These are phyloP conservation scores for Boletus sp. DNA, from an alignment of 768 basidiomycete species.

Conservation along the genomic window DNA sequence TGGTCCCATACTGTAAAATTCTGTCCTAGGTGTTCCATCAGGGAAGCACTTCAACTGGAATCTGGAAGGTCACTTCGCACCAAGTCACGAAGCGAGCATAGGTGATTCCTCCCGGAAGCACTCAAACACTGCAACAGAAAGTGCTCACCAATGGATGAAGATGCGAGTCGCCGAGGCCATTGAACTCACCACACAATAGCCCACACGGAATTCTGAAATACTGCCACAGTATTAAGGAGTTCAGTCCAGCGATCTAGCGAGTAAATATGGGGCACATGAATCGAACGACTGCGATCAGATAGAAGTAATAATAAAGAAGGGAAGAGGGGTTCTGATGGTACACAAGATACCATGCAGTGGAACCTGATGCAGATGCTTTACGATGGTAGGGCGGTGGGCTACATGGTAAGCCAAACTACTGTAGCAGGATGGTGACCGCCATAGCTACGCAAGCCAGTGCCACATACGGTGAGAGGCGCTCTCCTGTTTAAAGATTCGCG, in stretches of 20 bases:
- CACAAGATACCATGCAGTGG: background rate
- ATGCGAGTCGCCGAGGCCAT: background rate
- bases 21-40: background rate
- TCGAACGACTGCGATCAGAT: background rate
- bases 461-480: conserved; percentile 94
- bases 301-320: background rate
- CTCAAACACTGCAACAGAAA: too few species aligned
- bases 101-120: background rate
- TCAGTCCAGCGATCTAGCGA: background rate
- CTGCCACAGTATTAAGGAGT: background rate
- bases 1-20: background rate
- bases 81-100: background rate
- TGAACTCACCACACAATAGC: too few species aligned
- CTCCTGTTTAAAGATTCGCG: conserved; percentile 51
- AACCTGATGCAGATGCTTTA: background rate
- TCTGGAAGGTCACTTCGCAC: background rate
- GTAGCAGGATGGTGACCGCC: conserved; percentile 70
- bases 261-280: background rate
- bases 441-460: conserved; percentile 89
- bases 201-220: background rate
- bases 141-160: background rate
- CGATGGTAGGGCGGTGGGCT: background rate
- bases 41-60: background rate
- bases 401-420: conserved; percentile 26
- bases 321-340: background rate